phyloP scores from a whole-genome alignment of 1,284 basidiomycete species.

The Coniferiporia weirii region DNA sequence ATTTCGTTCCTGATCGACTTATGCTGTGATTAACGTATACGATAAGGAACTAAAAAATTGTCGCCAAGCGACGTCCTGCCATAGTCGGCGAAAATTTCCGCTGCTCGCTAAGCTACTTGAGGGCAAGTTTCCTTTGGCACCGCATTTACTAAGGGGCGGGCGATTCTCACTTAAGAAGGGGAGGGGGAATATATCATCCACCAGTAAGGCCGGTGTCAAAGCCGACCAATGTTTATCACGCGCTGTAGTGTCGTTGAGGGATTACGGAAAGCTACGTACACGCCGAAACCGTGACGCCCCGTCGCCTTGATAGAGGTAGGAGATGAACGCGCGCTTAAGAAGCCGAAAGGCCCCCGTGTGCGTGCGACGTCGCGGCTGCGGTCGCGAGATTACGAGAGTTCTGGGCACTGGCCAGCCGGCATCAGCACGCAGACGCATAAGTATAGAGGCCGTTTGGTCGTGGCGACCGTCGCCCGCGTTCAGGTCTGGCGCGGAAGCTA shows the following conservation, averaged over 20 bases:
- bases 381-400: neutral
- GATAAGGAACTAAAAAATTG: neutral
- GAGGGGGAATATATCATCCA: neutral
- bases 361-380: neutral
- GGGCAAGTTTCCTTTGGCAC: no score
- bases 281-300: neutral
- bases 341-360: neutral
- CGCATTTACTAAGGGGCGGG: no score
- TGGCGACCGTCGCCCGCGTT: neutral
- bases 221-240: neutral
- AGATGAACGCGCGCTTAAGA: neutral
- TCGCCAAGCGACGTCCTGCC: neutral
- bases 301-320: neutral
- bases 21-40: neutral
- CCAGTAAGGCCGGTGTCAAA: neutral
- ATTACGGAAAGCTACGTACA: neutral
- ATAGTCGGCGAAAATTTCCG: neutral
- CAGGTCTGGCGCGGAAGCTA: neutral
- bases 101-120: no score
- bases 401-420: neutral
- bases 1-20: neutral
- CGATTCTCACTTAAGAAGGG: no score
- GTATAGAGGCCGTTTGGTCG: neutral
- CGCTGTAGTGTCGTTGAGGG: neutral
- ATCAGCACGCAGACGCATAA: neutral